Evolutionary conservation across 164 flowering plant genomes (phyloP), one percentile per base, ranked within the genome.

Genomic region (Tetracentron sinense): DNA sequence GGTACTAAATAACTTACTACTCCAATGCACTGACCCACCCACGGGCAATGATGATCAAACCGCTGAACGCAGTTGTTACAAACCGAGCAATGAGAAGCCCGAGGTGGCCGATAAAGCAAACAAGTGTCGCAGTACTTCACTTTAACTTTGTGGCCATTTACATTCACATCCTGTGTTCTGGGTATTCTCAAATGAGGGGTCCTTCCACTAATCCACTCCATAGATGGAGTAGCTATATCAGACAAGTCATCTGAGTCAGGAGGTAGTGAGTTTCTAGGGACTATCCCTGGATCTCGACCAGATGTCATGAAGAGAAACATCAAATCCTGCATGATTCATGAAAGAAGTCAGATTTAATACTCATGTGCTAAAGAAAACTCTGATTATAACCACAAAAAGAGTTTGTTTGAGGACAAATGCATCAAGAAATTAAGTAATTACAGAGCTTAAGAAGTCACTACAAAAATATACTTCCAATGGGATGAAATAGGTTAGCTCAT

Each of bases 21-120:
- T 76, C 93, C 98, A 74, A 92, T 92, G 74, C 98, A 92, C 72
- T 92, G 98, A 61, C 97, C 98, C 46, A 90, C 98, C 98, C 97
- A 92, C 25, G 98, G 98, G 64, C 97, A 92, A 66, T 92, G 98
- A 64, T 92, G 98, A 82, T 92, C 98, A 52, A 92, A 92, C 63
- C 78, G 82, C 75, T 88, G 91, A 16, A 94, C 97, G 65, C 98
- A 94, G 69, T 94, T 94, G 79, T 91, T 89, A 85, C 98, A 94
- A 52, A 92, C 85, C 19, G 96, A 92, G 76, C 98, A 92, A 73
- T 92, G 96, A 50, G 96, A 92, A 65, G 90, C 85, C 31, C 98
- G 90, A 2, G 90, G 91, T 11, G 92, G 95, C 44, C 98, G 95
- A 78, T 86, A 92, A 21, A 89, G 82, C 71, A 86, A 60, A 72